These are phyloP conservation scores for Alternaria burnsii DNA, from an alignment of 2,329 filamentous ascomycete species.

Conservation along the genomic window DNA sequence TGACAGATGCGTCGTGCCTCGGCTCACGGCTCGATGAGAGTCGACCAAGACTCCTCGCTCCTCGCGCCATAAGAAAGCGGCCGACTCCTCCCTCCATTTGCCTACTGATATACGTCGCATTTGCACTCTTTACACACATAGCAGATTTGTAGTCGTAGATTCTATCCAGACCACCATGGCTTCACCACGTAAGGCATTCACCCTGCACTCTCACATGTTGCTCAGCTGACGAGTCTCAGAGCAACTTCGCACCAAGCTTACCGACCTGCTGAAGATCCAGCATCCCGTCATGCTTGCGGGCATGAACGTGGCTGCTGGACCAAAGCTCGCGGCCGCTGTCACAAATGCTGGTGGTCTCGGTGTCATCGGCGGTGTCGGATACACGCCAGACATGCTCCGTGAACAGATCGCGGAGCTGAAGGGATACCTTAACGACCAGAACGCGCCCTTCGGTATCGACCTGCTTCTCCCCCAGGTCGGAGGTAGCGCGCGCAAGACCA, in stretches of 20 bases:
- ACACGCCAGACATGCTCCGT: constrained; percentile 95
- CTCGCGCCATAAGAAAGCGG: constrained; percentile 31
- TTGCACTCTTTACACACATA: background rate
- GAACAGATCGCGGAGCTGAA: constrained; percentile 97
- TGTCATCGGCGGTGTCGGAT: constrained; percentile 94
- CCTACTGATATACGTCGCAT: constrained; percentile 3
- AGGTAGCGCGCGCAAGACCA: constrained; percentile 93
- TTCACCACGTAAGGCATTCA: constrained; percentile 74
- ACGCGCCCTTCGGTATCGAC: constrained; percentile 93
- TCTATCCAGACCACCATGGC: constrained; percentile 65
- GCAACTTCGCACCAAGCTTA: constrained; percentile 88
- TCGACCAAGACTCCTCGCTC: constrained; percentile 30
- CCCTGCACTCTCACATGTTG: constrained; percentile 18
- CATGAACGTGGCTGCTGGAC: constrained; percentile 98
- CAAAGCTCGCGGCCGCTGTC: constrained; percentile 94
- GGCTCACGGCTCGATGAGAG: constrained; percentile 32
- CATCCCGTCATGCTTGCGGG: constrained; percentile 95
- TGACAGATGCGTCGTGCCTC: constrained; percentile 29
- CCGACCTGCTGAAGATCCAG: constrained; percentile 97
- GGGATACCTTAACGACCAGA: constrained; percentile 85
- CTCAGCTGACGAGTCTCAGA: constrained; percentile 62
- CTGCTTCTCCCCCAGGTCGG: constrained; percentile 93
- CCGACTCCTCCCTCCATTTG: constrained; percentile 14
- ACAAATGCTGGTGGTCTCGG: constrained; percentile 96
- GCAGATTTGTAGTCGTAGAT: background rate